A percentile compares a stretch with the other conserved stretches of the same genome.
These are phyloP conservation scores for Mortierella sp. DNA, from an alignment of 371 early-diverging fungal species.

Conservation along the genomic window DNA sequence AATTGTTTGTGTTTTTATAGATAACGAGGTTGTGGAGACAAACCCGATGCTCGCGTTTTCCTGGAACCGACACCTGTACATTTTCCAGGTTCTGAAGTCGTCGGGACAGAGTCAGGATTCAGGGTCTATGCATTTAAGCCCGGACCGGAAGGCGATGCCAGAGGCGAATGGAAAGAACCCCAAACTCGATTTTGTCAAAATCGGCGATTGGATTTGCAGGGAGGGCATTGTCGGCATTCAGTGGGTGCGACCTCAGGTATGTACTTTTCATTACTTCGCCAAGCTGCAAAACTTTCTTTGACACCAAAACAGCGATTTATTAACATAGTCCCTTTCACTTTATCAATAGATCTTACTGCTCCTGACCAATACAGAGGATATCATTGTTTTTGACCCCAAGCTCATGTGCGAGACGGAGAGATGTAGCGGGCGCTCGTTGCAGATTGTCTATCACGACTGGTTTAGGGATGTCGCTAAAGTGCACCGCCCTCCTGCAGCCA, in stretches of 20 bases:
- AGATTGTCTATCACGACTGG: slow-evolving; percentile 78
- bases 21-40: slow-evolving; percentile 39
- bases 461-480: slow-evolving; percentile 62
- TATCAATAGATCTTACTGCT: slow-evolving; percentile 69
- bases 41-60: slow-evolving; percentile 77
- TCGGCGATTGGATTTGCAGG: slow-evolving; percentile 73
- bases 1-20: slow-evolving; percentile 6
- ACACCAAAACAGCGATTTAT: neutral
- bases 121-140: slow-evolving; percentile 39
- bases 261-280: neutral
- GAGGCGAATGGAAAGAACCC: slow-evolving; percentile 38
- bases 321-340: neutral
- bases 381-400: slow-evolving; percentile 79
- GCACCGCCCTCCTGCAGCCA: slow-evolving; percentile 25
- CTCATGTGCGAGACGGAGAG: slow-evolving; percentile 75
- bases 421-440: slow-evolving; percentile 66
- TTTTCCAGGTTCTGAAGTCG: slow-evolving; percentile 64
- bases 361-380: slow-evolving; percentile 76
- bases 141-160: slow-evolving; percentile 28
- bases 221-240: slow-evolving; percentile 82
- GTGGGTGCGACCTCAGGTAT: slow-evolving; percentile 84
- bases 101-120: slow-evolving; percentile 21
- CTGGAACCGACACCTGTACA: slow-evolving; percentile 74
- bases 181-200: slow-evolving; percentile 66
- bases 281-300: neutral